These are phyloP conservation scores for Nematodospora anomalae DNA, from an alignment of 1,139 yeast genomes.

Conservation along the genomic window DNA sequence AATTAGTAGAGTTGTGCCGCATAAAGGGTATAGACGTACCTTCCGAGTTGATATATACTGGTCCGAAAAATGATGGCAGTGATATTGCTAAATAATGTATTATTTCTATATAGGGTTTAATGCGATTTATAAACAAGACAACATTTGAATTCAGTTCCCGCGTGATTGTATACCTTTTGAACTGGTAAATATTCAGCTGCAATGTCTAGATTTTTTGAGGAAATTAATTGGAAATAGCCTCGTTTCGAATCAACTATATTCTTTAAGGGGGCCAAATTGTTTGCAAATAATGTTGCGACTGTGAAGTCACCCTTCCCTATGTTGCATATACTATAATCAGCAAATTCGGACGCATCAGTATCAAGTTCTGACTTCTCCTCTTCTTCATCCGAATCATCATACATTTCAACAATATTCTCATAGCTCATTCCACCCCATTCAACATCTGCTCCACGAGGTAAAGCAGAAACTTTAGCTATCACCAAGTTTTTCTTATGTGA, in stretches of 20 bases:
- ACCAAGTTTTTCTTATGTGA: constrained; percentile 45
- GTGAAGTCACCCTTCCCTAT: constrained; percentile 15
- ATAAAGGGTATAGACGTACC: constrained; percentile 42
- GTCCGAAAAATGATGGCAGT: constrained; percentile 31
- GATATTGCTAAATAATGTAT: constrained; percentile 16
- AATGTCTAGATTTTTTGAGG: neutral
- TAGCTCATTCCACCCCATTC: constrained; percentile 77
- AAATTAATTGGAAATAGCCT: constrained; percentile 13
- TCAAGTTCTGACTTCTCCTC: constrained; percentile 14
- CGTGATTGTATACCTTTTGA: constrained; percentile 19
- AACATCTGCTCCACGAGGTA: constrained; percentile 70
- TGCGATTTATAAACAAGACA: constrained; percentile 17
- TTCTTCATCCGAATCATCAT: constrained; percentile 45
- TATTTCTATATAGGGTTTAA: neutral
- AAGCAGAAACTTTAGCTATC: constrained; percentile 55
- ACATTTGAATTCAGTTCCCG: constrained; percentile 22
- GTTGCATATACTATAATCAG: constrained; percentile 9
- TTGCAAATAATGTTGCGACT: constrained; percentile 20
- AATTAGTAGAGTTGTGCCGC: constrained; percentile 35
- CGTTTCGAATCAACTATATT: neutral
- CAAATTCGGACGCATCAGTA: constrained; percentile 11
- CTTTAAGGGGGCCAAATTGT: constrained; percentile 15
- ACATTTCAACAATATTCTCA: constrained; percentile 33
- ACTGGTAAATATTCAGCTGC: constrained; percentile 30
- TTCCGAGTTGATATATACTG: constrained; percentile 36